Conservation (phyloP, 805 yeast genomes). For the Saccharomycopsis javanensis region DNA sequence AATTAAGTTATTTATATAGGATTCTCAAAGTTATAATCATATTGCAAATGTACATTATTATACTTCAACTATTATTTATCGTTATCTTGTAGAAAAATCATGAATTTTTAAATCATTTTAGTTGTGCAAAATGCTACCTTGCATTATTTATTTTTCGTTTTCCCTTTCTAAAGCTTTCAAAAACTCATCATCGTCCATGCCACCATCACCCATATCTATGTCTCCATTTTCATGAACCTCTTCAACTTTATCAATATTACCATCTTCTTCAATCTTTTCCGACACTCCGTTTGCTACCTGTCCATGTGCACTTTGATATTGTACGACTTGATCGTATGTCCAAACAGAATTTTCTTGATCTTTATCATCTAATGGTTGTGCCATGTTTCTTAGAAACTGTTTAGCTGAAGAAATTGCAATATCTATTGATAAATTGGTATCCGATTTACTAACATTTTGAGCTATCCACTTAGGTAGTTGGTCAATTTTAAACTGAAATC, state of each 20-base stretch:
- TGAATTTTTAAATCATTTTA: too few relatives aligned
- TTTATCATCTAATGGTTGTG: constrained; percentile 82
- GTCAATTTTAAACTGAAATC: constrained; percentile 75
- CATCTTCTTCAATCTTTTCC: background rate
- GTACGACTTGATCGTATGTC: constrained; percentile 61
- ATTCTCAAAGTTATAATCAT: background rate
- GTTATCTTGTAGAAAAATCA: too few relatives aligned
- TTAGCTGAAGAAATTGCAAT: constrained; percentile 95
- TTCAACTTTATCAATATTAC: background rate
- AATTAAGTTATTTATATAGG: background rate
- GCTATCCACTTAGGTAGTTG: constrained; percentile 97
- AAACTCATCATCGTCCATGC: constrained; percentile 18
- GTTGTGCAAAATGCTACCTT: too few relatives aligned
- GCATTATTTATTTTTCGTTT: constrained; percentile 5
- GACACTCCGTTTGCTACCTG: background rate
- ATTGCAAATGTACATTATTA: background rate
- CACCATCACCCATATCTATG: constrained; percentile 13
- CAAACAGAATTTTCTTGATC: constrained; percentile 93
- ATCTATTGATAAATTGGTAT: constrained; percentile 85
- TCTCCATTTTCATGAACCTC: constrained; percentile 3
- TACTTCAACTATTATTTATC: background rate
- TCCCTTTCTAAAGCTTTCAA: constrained; percentile 15
- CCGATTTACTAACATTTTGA: constrained; percentile 87
- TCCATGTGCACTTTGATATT: constrained; percentile 35
- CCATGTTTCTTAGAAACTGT: constrained; percentile 83